Conservation (phyloP, 2,329 filamentous ascomycete genomes). For the Trichoderma koningii region DNA sequence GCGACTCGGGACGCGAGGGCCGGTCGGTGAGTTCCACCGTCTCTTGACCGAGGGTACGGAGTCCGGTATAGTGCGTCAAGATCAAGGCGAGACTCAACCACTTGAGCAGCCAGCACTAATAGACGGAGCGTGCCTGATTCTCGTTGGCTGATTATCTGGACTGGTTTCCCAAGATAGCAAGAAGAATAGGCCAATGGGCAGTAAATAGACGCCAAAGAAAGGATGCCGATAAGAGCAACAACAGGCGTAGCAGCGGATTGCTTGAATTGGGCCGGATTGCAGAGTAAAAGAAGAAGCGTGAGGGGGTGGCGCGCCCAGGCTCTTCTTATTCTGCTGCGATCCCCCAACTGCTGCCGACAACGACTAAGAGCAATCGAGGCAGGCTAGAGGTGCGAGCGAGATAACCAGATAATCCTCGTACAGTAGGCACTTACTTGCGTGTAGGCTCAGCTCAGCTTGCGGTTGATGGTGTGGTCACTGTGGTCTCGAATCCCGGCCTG, state of each 20-base stretch:
- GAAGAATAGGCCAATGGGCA: background rate
- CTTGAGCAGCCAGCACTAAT: conserved; percentile 4
- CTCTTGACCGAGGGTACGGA: conserved; percentile 16
- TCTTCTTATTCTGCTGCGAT: conserved; percentile 23
- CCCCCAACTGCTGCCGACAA: conserved; percentile 7
- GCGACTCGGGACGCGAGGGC: conserved; percentile 9
- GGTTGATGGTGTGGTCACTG: conserved; percentile 21
- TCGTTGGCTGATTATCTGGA: background rate
- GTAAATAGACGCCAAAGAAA: background rate
- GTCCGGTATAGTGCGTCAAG: background rate
- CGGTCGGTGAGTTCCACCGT: conserved; percentile 20
- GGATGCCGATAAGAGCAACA: background rate
- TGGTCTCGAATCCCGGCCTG: conserved; percentile 14
- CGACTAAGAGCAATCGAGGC: background rate
- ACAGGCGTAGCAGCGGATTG: background rate
- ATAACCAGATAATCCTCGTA: conserved; percentile 10
- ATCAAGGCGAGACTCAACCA: background rate
- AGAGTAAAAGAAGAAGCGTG: conserved; percentile 15
- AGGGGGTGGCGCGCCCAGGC: conserved; percentile 24
- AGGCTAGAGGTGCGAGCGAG: conserved; percentile 11
- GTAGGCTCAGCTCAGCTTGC: conserved; percentile 21
- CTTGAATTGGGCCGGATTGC: conserved; percentile 5
- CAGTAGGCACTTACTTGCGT: background rate
- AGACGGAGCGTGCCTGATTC: background rate
- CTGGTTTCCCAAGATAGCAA: background rate